Conservation (phyloP, 2,329 filamentous ascomycete species). For the Exophiala xenobiotica region DNA sequence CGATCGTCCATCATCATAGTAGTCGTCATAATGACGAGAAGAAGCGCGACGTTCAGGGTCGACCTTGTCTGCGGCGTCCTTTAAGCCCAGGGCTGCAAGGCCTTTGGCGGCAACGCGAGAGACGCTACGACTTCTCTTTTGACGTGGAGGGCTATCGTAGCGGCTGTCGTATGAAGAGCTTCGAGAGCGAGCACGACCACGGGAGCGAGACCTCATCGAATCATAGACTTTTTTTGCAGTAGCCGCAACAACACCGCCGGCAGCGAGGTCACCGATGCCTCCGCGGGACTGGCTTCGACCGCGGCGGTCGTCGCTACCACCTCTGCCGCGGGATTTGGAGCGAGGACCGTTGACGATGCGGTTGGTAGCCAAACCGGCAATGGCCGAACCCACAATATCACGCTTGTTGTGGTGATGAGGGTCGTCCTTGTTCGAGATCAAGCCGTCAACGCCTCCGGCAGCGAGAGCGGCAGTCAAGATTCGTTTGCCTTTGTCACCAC, state of each 20-base stretch:
- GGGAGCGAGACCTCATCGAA: constrained; percentile 44
- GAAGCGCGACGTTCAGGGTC: constrained; percentile 33
- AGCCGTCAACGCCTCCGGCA: constrained; percentile 80
- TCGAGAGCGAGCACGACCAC: constrained; percentile 41
- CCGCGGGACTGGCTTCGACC: constrained; percentile 45
- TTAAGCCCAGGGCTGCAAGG: constrained; percentile 46
- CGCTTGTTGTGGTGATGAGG: constrained; percentile 72
- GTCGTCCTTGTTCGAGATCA: constrained; percentile 59
- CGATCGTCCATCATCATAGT: constrained; percentile 40
- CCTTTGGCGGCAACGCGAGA: constrained; percentile 46
- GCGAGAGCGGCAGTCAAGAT: constrained; percentile 82
- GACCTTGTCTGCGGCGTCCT: constrained; percentile 32
- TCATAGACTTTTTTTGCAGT: constrained; percentile 49
- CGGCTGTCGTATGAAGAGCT: constrained; percentile 55
- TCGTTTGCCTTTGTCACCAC: constrained; percentile 86
- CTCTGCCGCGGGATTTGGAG: constrained; percentile 57
- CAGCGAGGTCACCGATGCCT: constrained; percentile 43
- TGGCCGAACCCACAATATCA: constrained; percentile 79
- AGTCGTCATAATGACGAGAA: constrained; percentile 41
- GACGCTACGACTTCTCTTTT: constrained; percentile 47
- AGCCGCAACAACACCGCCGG: constrained; percentile 46
- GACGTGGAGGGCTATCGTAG: constrained; percentile 52
- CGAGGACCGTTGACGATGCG: constrained; percentile 79
- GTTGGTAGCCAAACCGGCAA: constrained; percentile 84
- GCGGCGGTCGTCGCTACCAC: constrained; percentile 29